Evolutionary conservation across 139 green algal genomes (phyloP), one percentile per base, ranked within the genome.

Genomic region (Auxenochlorella pyrenoidosa): DNA sequence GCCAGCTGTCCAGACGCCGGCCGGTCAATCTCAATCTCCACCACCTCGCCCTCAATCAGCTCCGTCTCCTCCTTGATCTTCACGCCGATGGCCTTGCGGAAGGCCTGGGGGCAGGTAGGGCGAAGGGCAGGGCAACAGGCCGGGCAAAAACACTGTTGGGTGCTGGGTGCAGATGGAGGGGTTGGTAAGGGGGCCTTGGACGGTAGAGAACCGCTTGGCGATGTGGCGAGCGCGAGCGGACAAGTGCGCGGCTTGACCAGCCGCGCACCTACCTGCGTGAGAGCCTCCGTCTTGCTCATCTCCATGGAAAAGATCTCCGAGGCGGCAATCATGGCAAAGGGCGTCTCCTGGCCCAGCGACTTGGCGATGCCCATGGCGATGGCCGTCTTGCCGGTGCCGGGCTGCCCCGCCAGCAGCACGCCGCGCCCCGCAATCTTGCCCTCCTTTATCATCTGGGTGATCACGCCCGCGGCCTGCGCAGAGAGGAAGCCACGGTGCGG

Each of bases 1-100:
- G 94, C 88, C 0, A 90, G 92, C 19, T 83, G 90, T 19, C 95
- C 95, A 1, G 89, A 88, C 68, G 96, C 94, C 76, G 96, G 96
- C 44, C 95, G 88, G 88, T 99, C 96, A 79, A 99, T 98, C 84
- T 99, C 97, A 58, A 99, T 95, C 89, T 99, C 98, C 85, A 99
- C 98, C 51, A 99, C 95, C 94, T 99, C 98, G 18, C 97, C 98
- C 90, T 99, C 98, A 36, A 99, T 99, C 68, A 99, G 95, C 88
- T 99, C 98, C 36, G 94, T 98, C 92, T 99, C 98, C 89, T 99
- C 98, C 90, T 98, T 98, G 88, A 99, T 99, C 34, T 51, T 91
- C 43, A 99, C 97, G 15, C 97, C 98, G 43, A 99, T 99, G 43
- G 97, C 97, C 87, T 99, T 99, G 58, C 98, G 94, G 88, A 99